phyloP scores from a whole-genome alignment of 2,329 filamentous ascomycete species.

The Tolypocladium nubicola region DNA sequence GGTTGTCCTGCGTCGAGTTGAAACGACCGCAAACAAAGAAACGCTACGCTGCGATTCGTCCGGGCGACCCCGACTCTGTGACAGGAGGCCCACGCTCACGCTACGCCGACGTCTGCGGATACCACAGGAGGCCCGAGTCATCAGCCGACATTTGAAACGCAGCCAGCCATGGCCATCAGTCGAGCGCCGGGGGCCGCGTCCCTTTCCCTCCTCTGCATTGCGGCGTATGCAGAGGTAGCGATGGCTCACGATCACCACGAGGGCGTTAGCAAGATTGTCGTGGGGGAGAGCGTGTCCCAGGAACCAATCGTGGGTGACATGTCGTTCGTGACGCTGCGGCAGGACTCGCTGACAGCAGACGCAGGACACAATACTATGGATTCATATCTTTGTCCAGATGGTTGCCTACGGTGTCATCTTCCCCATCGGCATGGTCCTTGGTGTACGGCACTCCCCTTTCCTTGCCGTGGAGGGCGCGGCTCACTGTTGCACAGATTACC shows the following conservation, averaged over 20 bases:
- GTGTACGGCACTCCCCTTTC: slow-evolving; percentile 44
- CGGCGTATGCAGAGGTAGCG: slow-evolving; percentile 12
- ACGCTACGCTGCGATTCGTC: not conserved
- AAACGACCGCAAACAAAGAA: not conserved
- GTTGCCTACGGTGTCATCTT: slow-evolving; percentile 86
- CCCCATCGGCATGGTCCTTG: slow-evolving; percentile 89
- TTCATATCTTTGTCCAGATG: slow-evolving; percentile 83
- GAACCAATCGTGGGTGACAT: slow-evolving; percentile 57
- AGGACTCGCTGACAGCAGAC: slow-evolving; percentile 11
- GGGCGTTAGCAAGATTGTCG: slow-evolving; percentile 45
- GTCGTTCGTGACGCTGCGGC: not conserved
- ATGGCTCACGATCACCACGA: slow-evolving; percentile 38
- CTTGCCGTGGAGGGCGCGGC: not conserved
- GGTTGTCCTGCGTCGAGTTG: not conserved
- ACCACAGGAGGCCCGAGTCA: not conserved
- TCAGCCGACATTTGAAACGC: not conserved
- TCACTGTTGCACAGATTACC: slow-evolving; percentile 49
- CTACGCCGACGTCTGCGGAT: not conserved
- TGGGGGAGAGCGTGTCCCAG: slow-evolving; percentile 57
- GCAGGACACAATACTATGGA: slow-evolving; percentile 78
- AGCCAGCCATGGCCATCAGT: slow-evolving; percentile 10
- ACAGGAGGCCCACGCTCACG: slow-evolving; percentile 2
- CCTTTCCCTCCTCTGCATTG: slow-evolving; percentile 10
- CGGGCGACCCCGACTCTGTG: not conserved
- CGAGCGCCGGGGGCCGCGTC: slow-evolving; percentile 6